phyloP scores from a whole-genome alignment of 2,329 filamentous ascomycete genomes.

The Xylaria hypoxylon region DNA sequence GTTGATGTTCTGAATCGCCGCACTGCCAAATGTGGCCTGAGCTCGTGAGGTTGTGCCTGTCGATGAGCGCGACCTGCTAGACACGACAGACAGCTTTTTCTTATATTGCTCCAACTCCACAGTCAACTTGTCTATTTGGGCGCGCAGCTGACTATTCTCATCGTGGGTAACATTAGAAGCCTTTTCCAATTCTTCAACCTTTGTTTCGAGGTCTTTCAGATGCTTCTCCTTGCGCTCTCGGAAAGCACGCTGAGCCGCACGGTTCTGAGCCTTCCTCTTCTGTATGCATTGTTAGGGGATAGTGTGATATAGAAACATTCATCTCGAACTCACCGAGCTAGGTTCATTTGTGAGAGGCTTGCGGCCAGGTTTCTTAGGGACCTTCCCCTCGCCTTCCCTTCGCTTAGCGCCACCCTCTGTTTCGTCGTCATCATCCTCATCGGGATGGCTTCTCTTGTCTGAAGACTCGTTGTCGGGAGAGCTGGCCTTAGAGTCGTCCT shows the following conservation, averaged over 20 bases:
- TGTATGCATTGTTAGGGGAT: slow-evolving; percentile 55
- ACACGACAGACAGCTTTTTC: slow-evolving; percentile 78
- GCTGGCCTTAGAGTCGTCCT: slow-evolving; percentile 63
- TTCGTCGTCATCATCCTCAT: slow-evolving; percentile 75
- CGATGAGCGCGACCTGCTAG: slow-evolving; percentile 48
- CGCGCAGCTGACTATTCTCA: slow-evolving; percentile 85
- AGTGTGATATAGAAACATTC: slow-evolving; percentile 32
- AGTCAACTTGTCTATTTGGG: slow-evolving; percentile 90
- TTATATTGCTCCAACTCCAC: slow-evolving; percentile 90
- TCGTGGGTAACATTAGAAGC: slow-evolving; percentile 83
- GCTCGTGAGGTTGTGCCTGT: slow-evolving; percentile 56
- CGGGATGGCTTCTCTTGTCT: slow-evolving; percentile 79
- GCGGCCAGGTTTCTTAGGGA: slow-evolving; percentile 93
- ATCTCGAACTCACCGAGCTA: slow-evolving; percentile 80
- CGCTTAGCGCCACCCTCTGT: slow-evolving; percentile 69
- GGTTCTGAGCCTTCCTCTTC: slow-evolving; percentile 97
- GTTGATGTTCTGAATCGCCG: slow-evolving; percentile 69
- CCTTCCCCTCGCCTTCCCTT: slow-evolving; percentile 84
- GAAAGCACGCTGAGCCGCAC: slow-evolving; percentile 92
- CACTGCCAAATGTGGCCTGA: slow-evolving; percentile 56
- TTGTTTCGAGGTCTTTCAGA: slow-evolving; percentile 83
- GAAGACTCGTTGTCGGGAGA: slow-evolving; percentile 70
- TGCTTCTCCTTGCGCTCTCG: slow-evolving; percentile 95
- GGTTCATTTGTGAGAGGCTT: slow-evolving; percentile 97
- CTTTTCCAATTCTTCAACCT: slow-evolving; percentile 82